Evolutionary conservation across 352 stramenopile genomes (phyloP).

Genomic region (Peronosclerospora sorghi): DNA sequence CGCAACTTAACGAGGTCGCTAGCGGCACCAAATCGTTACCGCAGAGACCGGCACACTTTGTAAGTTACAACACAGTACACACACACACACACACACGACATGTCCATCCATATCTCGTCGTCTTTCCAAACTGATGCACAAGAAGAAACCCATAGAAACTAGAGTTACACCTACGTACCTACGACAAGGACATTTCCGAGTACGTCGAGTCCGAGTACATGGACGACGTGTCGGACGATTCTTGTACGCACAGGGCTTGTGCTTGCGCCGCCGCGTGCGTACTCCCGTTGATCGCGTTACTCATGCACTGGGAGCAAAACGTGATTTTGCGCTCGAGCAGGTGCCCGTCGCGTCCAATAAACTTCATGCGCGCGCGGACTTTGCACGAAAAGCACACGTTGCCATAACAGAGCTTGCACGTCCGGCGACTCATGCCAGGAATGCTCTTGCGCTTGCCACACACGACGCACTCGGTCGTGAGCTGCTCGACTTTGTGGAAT

Average conservation of each 20-base stretch:
- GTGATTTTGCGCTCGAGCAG: slow-evolving; percentile 27
- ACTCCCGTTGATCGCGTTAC: slow-evolving; percentile 23
- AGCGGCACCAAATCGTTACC: too few species aligned
- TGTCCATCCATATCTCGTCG: too few species aligned
- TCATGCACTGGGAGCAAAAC: slow-evolving; percentile 33
- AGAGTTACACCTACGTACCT: too few species aligned
- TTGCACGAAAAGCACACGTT: slow-evolving; percentile 14
- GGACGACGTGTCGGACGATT: slow-evolving; percentile 16
- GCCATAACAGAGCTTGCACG: slow-evolving; percentile 14
- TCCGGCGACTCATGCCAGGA: slow-evolving; percentile 10
- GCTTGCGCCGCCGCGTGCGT: slow-evolving; percentile 15
- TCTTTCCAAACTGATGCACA: too few species aligned
- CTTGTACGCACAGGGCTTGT: slow-evolving; percentile 14
- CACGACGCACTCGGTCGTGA: slow-evolving; percentile 11
- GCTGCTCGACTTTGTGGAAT: slow-evolving; percentile 1
- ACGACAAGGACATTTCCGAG: slow-evolving; percentile 5
- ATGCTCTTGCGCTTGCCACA: slow-evolving; percentile 15
- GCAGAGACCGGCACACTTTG: too few species aligned
- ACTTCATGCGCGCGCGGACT: slow-evolving; percentile 23
- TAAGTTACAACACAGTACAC: too few species aligned
- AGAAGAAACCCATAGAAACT: too few species aligned
- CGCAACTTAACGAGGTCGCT: too few species aligned
- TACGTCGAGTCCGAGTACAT: slow-evolving; percentile 17
- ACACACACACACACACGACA: too few species aligned
- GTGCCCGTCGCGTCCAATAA: slow-evolving; percentile 19